Evolutionary conservation across 495 filamentous ascomycete species (phyloP).

Genomic region (Annulohypoxylon bovei): DNA sequence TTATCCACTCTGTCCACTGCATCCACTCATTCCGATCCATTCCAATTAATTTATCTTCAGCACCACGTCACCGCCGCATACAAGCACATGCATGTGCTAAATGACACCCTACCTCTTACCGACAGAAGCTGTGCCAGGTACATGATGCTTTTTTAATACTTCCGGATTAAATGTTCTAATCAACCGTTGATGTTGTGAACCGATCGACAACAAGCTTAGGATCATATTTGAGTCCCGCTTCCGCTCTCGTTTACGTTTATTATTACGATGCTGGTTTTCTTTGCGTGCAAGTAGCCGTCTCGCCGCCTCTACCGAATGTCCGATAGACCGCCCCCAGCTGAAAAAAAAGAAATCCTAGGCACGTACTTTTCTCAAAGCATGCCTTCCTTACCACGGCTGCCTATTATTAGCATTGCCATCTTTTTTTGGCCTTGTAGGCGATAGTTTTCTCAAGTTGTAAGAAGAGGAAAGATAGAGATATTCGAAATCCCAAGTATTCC

Average conservation of each 20-base stretch:
- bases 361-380: constrained; percentile 30
- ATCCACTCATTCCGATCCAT: constrained; percentile 19
- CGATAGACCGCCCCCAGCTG: constrained; percentile 13
- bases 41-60: constrained; percentile 39
- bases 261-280: constrained; percentile 24
- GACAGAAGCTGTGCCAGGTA: constrained; percentile 17
- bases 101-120: constrained; percentile 37
- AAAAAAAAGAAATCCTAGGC: constrained; percentile 31
- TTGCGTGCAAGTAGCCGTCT: constrained; percentile 37
- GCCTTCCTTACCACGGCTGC: constrained; percentile 31
- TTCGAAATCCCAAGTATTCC: not conserved
- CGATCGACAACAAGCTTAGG: constrained; percentile 19
- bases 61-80: constrained; percentile 45
- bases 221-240: constrained; percentile 29
- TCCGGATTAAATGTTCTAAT: constrained; percentile 5
- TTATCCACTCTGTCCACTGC: constrained; percentile 10
- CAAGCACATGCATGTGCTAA: constrained; percentile 30
- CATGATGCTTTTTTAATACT: constrained; percentile 7
- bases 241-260: constrained; percentile 19
- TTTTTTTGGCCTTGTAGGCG: constrained; percentile 18
- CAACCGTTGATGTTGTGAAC: constrained; percentile 29
- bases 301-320: constrained; percentile 25
- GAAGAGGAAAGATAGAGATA: constrained; percentile 5
- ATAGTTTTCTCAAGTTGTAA: constrained; percentile 13
- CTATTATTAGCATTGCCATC: constrained; percentile 18